These are phyloP conservation scores for Fusarium heterosporum DNA, from an alignment of 2,329 filamentous ascomycete genomes.

Conservation along the genomic window DNA sequence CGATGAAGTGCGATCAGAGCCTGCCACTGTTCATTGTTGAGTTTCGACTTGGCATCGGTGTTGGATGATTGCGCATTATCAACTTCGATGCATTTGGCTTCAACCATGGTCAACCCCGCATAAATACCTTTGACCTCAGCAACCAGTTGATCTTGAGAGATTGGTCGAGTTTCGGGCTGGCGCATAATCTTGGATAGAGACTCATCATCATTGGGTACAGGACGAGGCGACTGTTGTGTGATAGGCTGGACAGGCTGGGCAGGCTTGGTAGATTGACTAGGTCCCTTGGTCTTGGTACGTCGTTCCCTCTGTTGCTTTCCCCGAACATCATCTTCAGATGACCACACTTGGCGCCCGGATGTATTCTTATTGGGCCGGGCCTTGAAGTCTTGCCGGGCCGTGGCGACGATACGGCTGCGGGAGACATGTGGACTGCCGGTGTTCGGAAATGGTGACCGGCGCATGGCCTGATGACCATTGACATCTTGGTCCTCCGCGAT, in stretches of 20 bases:
- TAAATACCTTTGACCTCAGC: slow-evolving; percentile 88
- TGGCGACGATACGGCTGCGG: slow-evolving; percentile 27
- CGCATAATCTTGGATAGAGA: slow-evolving; percentile 27
- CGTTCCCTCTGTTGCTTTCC: slow-evolving; percentile 22
- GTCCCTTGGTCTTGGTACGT: slow-evolving; percentile 7
- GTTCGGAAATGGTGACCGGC: slow-evolving; percentile 48
- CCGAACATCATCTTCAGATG: slow-evolving; percentile 40
- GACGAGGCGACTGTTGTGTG: slow-evolving; percentile 2
- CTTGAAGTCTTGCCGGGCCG: slow-evolving; percentile 39
- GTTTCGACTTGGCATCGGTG: slow-evolving; percentile 55
- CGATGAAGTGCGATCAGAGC: slow-evolving; percentile 84
- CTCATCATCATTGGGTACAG: slow-evolving; percentile 19
- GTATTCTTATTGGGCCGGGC: slow-evolving; percentile 37
- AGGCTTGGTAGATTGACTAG: slow-evolving; percentile 1
- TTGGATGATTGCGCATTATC: slow-evolving; percentile 70
- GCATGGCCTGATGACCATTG: slow-evolving; percentile 40
- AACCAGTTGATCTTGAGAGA: slow-evolving; percentile 81
- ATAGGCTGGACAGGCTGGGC: too few species aligned
- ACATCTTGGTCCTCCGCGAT: slow-evolving; percentile 14
- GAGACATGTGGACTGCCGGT: slow-evolving; percentile 25
- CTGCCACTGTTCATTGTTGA: slow-evolving; percentile 82
- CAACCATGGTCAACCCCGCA: slow-evolving; percentile 84
- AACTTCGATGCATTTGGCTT: slow-evolving; percentile 87
- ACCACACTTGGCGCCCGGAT: slow-evolving; percentile 47
- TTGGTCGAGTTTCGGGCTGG: slow-evolving; percentile 51